A percentile compares a stretch with the other conserved stretches of the same genome.
Conservation (phyloP, 495 filamentous ascomycete genomes). For the Aspergillus incahuasiensis region DNA sequence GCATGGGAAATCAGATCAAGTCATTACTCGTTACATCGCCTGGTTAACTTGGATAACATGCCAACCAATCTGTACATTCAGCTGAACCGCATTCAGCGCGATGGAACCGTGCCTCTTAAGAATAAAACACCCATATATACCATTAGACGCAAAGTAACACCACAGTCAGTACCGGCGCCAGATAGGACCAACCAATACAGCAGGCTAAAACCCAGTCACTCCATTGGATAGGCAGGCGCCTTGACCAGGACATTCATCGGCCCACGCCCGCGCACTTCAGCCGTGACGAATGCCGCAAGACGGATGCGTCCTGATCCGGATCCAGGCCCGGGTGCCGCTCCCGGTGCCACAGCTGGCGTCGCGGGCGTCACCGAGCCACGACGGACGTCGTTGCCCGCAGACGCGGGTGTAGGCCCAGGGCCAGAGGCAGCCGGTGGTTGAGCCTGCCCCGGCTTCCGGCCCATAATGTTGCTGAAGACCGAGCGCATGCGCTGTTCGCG, state of each 20-base stretch:
- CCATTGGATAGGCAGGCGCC: conserved; percentile 79
- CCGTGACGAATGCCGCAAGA: conserved; percentile 77
- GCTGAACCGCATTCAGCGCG: no score
- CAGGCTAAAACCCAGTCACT: conserved; percentile 16
- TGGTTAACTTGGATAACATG: background rate
- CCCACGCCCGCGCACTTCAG: conserved; percentile 65
- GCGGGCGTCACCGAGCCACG: background rate
- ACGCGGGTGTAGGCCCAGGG: conserved; percentile 15
- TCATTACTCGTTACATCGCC: background rate
- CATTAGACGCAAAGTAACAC: background rate
- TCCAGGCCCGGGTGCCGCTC: conserved; percentile 13
- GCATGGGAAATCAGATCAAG: background rate
- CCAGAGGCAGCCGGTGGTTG: conserved; percentile 7
- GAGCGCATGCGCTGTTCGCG: conserved; percentile 38
- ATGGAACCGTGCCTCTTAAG: no score
- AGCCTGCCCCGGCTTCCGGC: conserved; percentile 26
- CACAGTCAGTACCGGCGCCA: background rate
- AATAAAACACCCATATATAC: background rate
- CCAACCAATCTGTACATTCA: no score
- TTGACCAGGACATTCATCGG: conserved; percentile 74
- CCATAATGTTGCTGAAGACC: conserved; percentile 49
- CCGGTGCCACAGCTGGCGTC: background rate
- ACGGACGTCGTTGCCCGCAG: conserved; percentile 11
- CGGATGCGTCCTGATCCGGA: conserved; percentile 48
- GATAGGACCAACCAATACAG: background rate